Base-by-base conservation (phyloP, 306 rosid species). In the Sicyos baderoa region DNA sequence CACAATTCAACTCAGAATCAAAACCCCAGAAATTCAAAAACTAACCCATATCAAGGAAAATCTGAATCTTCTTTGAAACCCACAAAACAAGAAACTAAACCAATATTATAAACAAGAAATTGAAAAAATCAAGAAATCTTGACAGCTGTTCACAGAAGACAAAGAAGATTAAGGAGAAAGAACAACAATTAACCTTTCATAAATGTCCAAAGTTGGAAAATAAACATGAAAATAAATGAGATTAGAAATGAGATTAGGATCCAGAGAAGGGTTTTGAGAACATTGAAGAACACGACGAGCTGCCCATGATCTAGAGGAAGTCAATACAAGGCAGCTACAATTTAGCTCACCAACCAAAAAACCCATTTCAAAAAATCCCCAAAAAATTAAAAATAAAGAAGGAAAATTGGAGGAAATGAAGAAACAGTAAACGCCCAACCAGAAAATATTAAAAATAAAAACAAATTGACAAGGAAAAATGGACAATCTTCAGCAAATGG, bases 281-380 rank as follows among this genome's bases (percentile, higher is more conserved):
- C 15, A 66, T 74, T 71, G 56, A 56, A 64, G 47, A 63, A 78
- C 54, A 76, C 35, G 71, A 73, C 76, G 76, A 81, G 83, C 78
- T 27, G 42, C 47, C 79, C 86, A 82, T 77, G 81, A 78, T 78
- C 81, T 56, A 32, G 75, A 76, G 80, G 71, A 75, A 69, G 82
- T 77, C 84, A 75, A 74, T 44, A 72, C 51, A 18, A 22, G 79
- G 84, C 89, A 82, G 86, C 89, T 79, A 74, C 72, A 75, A 75
- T 79, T 77, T 60, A 70, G 86, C 71, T 77, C 77, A 84, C 77
- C 86, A 85, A 82, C 84, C 80, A 22, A 61, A 35, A 71, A 42
- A 60, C 73, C 68, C 83, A 74, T 58, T 4, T 54, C 21, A 9
- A 12, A 25, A 21, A 22, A 19, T 0, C 54, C 74, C 70, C 1